phyloP scores from a whole-genome alignment of 2,329 filamentous ascomycete species.

The Fusarium guadeloupense region DNA sequence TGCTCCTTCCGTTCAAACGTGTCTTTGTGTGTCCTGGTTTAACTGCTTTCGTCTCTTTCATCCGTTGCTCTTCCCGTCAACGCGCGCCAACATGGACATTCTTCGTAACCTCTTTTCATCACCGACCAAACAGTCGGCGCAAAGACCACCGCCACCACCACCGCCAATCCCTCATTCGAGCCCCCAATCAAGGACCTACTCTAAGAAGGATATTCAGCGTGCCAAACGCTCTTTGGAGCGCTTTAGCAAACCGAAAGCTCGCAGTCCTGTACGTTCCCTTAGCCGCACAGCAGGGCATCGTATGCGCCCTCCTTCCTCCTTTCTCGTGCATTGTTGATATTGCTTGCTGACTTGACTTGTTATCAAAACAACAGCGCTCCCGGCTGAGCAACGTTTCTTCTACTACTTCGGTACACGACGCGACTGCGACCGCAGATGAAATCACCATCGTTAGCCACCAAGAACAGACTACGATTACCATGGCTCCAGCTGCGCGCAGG shows the following conservation, averaged over 20 bases:
- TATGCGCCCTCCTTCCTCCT: background rate
- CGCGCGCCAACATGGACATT: conserved; percentile 16
- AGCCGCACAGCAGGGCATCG: background rate
- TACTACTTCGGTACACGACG: conserved; percentile 10
- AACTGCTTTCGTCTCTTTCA: background rate
- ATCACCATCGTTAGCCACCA: conserved; percentile 5
- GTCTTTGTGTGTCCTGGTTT: background rate
- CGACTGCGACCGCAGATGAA: background rate
- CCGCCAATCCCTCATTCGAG: conserved; percentile 23
- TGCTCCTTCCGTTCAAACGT: background rate
- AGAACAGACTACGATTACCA: conserved; percentile 8
- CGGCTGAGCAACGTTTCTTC: conserved; percentile 26
- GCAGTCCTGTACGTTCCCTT: conserved; percentile 29
- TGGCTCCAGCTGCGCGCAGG: conserved; percentile 1
- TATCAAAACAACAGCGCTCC: conserved; percentile 18
- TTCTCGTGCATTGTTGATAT: background rate
- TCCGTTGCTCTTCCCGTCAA: background rate
- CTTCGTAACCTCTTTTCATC: conserved; percentile 35
- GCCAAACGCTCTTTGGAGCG: conserved; percentile 20
- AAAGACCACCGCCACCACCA: background rate
- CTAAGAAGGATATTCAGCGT: conserved; percentile 28
- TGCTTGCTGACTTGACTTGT: background rate
- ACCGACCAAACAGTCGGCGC: conserved; percentile 33
- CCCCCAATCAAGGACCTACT: conserved; percentile 16
- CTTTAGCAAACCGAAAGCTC: conserved; percentile 14